Base-by-base conservation (phyloP, 139 green algal genomes). In the Chlorella sp. region DNA sequence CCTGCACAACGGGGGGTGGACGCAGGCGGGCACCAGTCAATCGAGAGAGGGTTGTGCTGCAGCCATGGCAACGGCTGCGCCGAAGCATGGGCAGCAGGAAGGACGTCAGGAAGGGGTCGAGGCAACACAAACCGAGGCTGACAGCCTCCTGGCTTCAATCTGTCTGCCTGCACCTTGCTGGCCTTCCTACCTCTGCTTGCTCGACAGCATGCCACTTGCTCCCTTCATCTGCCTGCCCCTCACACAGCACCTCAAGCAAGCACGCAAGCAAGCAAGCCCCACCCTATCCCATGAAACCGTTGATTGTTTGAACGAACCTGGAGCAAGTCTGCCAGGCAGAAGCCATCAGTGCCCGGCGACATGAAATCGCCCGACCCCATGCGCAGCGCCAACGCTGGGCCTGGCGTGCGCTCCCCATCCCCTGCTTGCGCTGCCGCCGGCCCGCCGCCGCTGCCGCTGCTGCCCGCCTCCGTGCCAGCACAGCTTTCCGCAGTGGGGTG, bases 271-370 rank as follows among this genome's bases (percentile, higher is more conserved):
- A 28, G 69, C 22, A 78, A 36, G 69, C 24, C 3, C 7, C 34
- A 3, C 34, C 75, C 75, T n/a, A n/a, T n/a, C n/a, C n/a, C n/a
- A n/a, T n/a, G n/a, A n/a, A n/a, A n/a, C n/a, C n/a, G n/a, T n/a
- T n/a, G n/a, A 81, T n/a, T 12, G 18, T 22, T 77, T 16, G 7
- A 16, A 77, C 83, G 5, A n/a, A 57, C 85, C 85, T 89, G 85
- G 18, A 89, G 71, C 42, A 89, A n/a, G 48, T 89, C 85, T 37
- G 85, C 85, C 40, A 89, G 85, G 32, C 40, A 89, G 85, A 89
- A 73, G 85, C 85, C 85, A 3, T 89, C 85, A 0, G 34, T 28
- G 4, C 19, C 32, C 18, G 85, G 85, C 19, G 85, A 89, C 71
- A 60, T 24, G 28, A 89, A 11, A 7, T 71, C 71, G 18, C 32